These are phyloP conservation scores for Eucalyptus rudis DNA, from an alignment of 345 rosid species.

Conservation along the genomic window DNA sequence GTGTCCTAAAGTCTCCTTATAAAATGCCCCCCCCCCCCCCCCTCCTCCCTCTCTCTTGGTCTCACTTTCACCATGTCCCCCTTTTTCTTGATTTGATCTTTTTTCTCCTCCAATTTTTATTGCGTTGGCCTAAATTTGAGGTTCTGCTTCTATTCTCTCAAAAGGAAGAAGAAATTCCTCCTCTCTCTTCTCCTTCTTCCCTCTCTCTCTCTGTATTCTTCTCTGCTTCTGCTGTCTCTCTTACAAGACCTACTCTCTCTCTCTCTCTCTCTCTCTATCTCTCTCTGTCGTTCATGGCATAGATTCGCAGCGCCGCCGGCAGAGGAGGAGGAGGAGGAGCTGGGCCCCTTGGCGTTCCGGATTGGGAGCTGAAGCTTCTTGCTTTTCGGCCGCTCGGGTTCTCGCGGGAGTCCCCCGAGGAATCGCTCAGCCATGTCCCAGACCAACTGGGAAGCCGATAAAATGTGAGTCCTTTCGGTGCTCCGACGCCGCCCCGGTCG, in stretches of 20 bases:
- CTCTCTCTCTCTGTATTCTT: neutral
- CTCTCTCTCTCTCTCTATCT: neutral
- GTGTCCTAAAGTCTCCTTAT: no score
- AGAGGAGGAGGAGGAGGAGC: neutral
- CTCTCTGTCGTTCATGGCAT: neutral
- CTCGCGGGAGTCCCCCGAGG: neutral
- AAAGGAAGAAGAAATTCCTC: neutral
- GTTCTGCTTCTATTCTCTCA: neutral
- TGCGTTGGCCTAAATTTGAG: neutral
- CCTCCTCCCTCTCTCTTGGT: fast-evolving
- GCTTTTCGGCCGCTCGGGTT: neutral
- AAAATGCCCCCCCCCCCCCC: no score
- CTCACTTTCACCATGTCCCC: neutral
- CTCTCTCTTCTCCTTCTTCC: neutral
- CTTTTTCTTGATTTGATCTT: neutral
- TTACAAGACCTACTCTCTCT: neutral
- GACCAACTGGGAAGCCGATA: slow-evolving; percentile 99
- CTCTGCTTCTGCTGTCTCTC: neutral
- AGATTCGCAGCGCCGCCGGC: neutral
- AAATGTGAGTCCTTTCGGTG: slow-evolving; percentile 56
- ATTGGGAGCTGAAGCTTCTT: neutral
- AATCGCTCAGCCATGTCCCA: slow-evolving; percentile 43
- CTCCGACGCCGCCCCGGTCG: neutral
- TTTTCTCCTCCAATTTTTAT: neutral
- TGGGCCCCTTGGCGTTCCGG: neutral